Percentiles rank a stretch among this genome's conserved stretches.
These are phyloP conservation scores for Eucalyptus cloeziana DNA, from an alignment of 345 rosid species.

Conservation along the genomic window DNA sequence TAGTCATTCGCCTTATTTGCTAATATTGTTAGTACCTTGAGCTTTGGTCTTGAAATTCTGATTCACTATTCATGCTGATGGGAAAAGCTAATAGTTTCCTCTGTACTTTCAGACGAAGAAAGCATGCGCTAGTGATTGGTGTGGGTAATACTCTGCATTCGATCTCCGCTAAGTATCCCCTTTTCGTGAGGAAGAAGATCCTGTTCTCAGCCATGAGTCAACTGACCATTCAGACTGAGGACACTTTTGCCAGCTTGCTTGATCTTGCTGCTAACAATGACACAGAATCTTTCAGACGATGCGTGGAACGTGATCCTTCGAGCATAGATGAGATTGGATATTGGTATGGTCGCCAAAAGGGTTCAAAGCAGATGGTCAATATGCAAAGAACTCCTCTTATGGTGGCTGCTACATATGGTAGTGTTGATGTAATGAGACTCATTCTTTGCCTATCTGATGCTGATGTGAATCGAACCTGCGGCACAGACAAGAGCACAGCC, in stretches of 20 bases:
- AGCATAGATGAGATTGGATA: conserved; percentile 65
- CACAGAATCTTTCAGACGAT: conserved; percentile 40
- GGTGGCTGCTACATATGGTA: conserved; percentile 93
- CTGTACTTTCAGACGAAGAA: neutral
- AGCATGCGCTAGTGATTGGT: conserved; percentile 40
- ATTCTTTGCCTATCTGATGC: conserved; percentile 62
- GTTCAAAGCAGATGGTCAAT: conserved; percentile 74
- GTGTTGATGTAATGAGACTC: conserved; percentile 57
- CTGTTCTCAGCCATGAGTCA: conserved; percentile 51
- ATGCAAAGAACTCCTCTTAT: conserved; percentile 77
- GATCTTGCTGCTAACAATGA: conserved; percentile 95
- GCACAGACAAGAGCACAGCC: conserved; percentile 66
- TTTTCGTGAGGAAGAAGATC: conserved; percentile 15
- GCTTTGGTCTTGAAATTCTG: neutral
- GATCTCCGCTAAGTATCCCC: neutral
- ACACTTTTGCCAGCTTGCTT: conserved; percentile 74
- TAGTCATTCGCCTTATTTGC: neutral
- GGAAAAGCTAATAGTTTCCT: neutral
- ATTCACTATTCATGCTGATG: neutral
- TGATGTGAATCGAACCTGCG: conserved; percentile 62
- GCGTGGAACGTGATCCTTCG: conserved; percentile 49
- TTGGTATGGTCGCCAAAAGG: conserved; percentile 90
- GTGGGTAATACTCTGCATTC: conserved; percentile 12
- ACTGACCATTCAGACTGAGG: conserved; percentile 69
- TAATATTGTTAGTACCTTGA: neutral